phyloP scores from a whole-genome alignment of 768 basidiomycete species.

The Trametes elegans region DNA sequence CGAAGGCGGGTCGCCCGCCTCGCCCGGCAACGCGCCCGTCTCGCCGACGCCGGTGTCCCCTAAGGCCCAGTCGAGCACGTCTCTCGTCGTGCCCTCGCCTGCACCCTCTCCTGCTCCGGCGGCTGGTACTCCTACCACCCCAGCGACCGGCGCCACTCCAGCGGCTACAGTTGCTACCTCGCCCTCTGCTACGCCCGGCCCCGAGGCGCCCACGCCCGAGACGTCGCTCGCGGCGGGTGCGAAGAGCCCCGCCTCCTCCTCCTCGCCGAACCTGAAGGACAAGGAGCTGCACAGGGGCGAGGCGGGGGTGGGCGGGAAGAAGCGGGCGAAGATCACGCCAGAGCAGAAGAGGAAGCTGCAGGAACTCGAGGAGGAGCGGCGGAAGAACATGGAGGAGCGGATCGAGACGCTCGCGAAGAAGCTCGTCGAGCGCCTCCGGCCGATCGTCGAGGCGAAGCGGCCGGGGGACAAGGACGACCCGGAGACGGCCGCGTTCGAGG shows the following conservation, averaged over 20 bases:
- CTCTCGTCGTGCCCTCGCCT: conserved; percentile 8
- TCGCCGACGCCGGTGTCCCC: conserved; percentile 4
- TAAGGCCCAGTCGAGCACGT: background rate
- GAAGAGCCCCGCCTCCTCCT: conserved; percentile 24
- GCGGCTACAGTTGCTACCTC: no score
- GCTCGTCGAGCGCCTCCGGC: conserved; percentile 79
- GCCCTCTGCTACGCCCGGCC: no score
- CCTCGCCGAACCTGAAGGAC: conserved; percentile 24
- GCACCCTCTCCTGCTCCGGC: conserved; percentile 7
- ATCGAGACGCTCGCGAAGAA: conserved; percentile 73
- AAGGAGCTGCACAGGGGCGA: conserved; percentile 23
- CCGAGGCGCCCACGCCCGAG: background rate
- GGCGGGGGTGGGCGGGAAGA: conserved; percentile 39
- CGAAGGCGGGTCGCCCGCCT: conserved; percentile 32
- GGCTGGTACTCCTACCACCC: background rate
- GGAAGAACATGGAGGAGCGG: conserved; percentile 76
- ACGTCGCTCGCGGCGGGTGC: conserved; percentile 6
- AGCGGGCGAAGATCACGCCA: conserved; percentile 56
- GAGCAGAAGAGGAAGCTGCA: conserved; percentile 86
- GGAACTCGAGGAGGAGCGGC: conserved; percentile 78
- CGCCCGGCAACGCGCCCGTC: conserved; percentile 24
- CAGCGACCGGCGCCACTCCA: no score
- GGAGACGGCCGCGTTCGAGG: conserved; percentile 79
- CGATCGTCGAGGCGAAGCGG: conserved; percentile 86
- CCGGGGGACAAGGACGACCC: conserved; percentile 80